Conservation (phyloP, 495 filamentous ascomycete genomes). For the Penicillium macrosclerotiorum region DNA sequence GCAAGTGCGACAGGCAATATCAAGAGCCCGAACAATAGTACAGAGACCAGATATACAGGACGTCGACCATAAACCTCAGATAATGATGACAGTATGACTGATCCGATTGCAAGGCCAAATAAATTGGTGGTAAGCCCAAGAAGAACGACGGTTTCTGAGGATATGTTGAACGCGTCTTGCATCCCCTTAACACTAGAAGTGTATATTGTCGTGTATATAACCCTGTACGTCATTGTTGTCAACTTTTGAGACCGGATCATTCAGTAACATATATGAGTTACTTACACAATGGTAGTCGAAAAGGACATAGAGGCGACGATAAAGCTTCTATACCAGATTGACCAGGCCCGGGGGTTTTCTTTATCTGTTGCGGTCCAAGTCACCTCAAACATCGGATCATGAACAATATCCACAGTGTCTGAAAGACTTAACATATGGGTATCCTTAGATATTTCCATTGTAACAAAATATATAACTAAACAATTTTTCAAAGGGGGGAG, state of each 20-base stretch:
- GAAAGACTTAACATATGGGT: neutral
- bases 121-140: slow-evolving; percentile 76
- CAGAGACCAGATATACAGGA: slow-evolving; percentile 62
- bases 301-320: slow-evolving; percentile 61
- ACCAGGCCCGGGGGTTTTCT: slow-evolving; percentile 69
- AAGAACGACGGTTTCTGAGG: slow-evolving; percentile 53
- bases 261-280: neutral
- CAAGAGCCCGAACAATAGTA: slow-evolving; percentile 59
- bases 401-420: neutral
- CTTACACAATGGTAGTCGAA: slow-evolving; percentile 59
- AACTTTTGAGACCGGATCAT: neutral
- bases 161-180: slow-evolving; percentile 59
- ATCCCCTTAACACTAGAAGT: slow-evolving; percentile 66
- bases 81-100: slow-evolving; percentile 69
- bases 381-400: slow-evolving; percentile 62
- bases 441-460: slow-evolving; percentile 1
- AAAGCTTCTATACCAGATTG: slow-evolving; percentile 59
- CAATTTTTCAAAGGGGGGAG: neutral
- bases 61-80: slow-evolving; percentile 73
- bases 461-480: neutral
- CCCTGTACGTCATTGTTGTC: slow-evolving; percentile 22
- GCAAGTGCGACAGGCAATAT: slow-evolving; percentile 70
- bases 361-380: slow-evolving; percentile 57
- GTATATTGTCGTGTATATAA: slow-evolving; percentile 76
- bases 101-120: slow-evolving; percentile 63